phyloP scores from a whole-genome alignment of 2,329 filamentous ascomycete genomes.

The Gaeumannomyces tritici region DNA sequence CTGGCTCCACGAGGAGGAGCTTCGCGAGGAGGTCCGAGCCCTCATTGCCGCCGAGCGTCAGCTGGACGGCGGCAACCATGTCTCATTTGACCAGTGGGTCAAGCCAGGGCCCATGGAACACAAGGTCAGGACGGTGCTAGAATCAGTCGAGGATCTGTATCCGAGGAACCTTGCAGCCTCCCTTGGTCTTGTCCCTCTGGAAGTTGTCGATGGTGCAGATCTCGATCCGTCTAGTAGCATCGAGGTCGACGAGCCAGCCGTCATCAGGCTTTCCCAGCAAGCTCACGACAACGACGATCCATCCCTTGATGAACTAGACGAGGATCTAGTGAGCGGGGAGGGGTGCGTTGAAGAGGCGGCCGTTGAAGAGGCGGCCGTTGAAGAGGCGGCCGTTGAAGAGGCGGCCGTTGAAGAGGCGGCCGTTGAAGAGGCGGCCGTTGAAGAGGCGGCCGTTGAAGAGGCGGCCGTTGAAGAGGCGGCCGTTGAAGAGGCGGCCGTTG shows the following conservation, averaged over 20 bases:
- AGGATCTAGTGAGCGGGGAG: constrained; percentile 30
- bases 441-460: too few species aligned
- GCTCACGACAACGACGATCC: constrained; percentile 30
- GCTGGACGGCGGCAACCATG: constrained; percentile 24
- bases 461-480: too few species aligned
- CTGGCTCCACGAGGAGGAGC: constrained; percentile 92
- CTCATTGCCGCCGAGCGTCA: constrained; percentile 52
- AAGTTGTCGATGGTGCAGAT: constrained; percentile 15
- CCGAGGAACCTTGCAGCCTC: constrained; percentile 51
- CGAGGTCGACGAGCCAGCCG: constrained; percentile 55
- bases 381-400: too few species aligned
- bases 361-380: constrained; percentile 3
- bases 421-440: too few species aligned
- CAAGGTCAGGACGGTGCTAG: constrained; percentile 63
- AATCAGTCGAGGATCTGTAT: constrained; percentile 83
- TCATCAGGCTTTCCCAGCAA: constrained; percentile 19
- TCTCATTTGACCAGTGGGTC: constrained; percentile 60
- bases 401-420: too few species aligned
- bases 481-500: too few species aligned
- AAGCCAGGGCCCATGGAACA: constrained; percentile 40
- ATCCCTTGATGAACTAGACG: constrained; percentile 44
- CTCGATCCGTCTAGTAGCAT: constrained; percentile 32
- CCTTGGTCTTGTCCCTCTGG: constrained; percentile 27
- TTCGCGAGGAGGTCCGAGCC: constrained; percentile 51
- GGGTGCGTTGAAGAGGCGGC: constrained; percentile 11